These are phyloP conservation scores for Globisporangium viniferum DNA, from an alignment of 352 stramenopile species.

Conservation along the genomic window DNA sequence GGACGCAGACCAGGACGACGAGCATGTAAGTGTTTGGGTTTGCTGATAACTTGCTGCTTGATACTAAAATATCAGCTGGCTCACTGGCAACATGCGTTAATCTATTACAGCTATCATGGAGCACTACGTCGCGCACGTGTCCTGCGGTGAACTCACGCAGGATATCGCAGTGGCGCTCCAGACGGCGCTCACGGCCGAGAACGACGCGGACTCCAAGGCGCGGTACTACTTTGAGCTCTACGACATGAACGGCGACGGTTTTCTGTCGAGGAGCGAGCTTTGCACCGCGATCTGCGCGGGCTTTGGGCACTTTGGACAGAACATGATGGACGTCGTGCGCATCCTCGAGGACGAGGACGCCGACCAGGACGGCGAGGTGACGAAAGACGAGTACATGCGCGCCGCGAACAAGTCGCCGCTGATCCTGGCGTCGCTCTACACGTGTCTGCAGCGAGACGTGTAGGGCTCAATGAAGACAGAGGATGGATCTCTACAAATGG, in stretches of 20 bases:
- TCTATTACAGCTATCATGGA: constrained; percentile 13
- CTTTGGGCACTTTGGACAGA: constrained; percentile 38
- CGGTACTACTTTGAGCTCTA: constrained; percentile 44
- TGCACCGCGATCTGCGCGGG: constrained; percentile 32
- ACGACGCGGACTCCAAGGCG: constrained; percentile 29
- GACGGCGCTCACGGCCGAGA: constrained; percentile 16
- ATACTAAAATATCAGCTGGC: neutral
- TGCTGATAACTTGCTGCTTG: neutral
- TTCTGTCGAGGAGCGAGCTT: constrained; percentile 30
- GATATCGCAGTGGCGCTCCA: constrained; percentile 34
- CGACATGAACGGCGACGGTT: constrained; percentile 28
- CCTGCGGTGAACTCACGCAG: constrained; percentile 25
- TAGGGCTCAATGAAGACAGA: neutral
- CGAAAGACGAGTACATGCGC: constrained; percentile 34
- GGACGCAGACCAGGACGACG: neutral
- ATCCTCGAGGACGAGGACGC: constrained; percentile 35
- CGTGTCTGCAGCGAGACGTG: constrained; percentile 21
- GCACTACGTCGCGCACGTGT: constrained; percentile 17
- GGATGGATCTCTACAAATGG: too few relatives aligned
- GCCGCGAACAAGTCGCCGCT: constrained; percentile 28
- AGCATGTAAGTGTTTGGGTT: constrained; percentile 6
- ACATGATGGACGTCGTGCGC: constrained; percentile 36
- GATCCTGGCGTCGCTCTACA: constrained; percentile 44
- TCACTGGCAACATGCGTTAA: neutral
- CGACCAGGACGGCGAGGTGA: constrained; percentile 39